Base-by-base conservation (phyloP, 1,284 basidiomycete genomes). In the Tilletia walkeri region DNA sequence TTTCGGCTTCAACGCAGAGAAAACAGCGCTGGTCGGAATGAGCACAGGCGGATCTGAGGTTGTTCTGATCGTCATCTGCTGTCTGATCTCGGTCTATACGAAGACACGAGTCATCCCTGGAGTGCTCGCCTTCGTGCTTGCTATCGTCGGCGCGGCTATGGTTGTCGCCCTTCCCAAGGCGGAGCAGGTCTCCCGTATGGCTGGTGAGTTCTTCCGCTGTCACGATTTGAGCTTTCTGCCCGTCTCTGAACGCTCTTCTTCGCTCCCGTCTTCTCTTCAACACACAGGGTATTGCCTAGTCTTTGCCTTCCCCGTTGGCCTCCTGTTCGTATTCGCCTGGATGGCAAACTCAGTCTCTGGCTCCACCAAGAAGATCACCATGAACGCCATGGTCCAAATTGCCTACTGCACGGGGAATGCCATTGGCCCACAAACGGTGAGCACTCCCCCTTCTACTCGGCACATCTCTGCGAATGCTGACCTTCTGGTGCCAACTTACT, bases 21-120 rank as follows among this genome's bases (percentile, higher is more conserved):
- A 76, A 24, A 76, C 79, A 3, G 78, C 83, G 6, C 74, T 84
- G 2, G 69, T 84, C 10, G 79, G 78, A 48, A 80, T 82, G 77
- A 73, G 76, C 4, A 76, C 79, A 2, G 80, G 82, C 39, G 71
- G 70, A 1, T 70, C 75, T 54, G 78, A 80, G 48, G 73, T 77
- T 2, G 74, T 80, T 14, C 72, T 76, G 2, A 77, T 82, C 30
- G 72, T 75, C 45, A 67, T 78, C 41, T 75, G 74, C n/a, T 76
- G 77, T n/a, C 69, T 69, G 61, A 34, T 80, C 6, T 76, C 80
- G 6, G 48, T 71, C 36, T 66, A 65, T 18, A 73, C 72, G 0
- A 61, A 68, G 4, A 78, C 76, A 4, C 67, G 80, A 0, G 75
- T 78, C 24, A 76, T 79, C 47, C 75, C 79, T 0, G 72, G 61